phyloP scores from a whole-genome alignment of 495 filamentous ascomycete genomes.

The Alectoria sarmentosa region DNA sequence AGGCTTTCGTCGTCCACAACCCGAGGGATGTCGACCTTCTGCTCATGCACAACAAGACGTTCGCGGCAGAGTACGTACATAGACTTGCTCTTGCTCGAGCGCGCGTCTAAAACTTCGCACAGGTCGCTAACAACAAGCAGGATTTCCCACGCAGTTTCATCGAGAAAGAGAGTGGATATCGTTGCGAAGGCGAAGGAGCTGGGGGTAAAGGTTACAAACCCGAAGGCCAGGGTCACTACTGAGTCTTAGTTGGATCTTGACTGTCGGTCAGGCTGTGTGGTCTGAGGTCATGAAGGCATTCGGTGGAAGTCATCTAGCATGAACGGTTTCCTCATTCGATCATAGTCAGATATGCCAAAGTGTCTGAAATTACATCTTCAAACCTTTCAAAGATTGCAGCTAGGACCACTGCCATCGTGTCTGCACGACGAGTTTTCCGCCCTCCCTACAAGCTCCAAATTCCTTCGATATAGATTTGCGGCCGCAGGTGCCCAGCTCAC shows the following conservation, averaged over 20 bases:
- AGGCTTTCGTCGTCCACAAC: slow-evolving; percentile 99
- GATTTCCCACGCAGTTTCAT: slow-evolving; percentile 95
- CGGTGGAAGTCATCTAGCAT: too few species aligned
- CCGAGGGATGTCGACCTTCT: slow-evolving; percentile 90
- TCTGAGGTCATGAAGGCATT: neutral
- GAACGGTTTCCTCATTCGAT: neutral
- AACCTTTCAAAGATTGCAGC: too few species aligned
- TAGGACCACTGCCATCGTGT: too few species aligned
- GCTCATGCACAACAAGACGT: slow-evolving; percentile 99
- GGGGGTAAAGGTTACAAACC: slow-evolving; percentile 97
- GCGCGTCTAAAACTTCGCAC: neutral
- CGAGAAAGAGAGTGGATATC: slow-evolving; percentile 96
- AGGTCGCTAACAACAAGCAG: slow-evolving; percentile 39
- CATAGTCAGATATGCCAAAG: neutral
- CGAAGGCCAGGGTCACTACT: slow-evolving; percentile 95
- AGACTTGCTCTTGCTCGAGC: neutral
- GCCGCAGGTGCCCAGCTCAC: too few species aligned
- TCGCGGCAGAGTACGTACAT: slow-evolving; percentile 85
- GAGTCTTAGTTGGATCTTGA: slow-evolving; percentile 58
- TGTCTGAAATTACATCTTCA: too few species aligned
- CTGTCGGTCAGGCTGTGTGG: neutral
- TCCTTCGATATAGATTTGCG: neutral
- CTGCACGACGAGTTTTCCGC: too few species aligned
- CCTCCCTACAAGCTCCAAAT: neutral
- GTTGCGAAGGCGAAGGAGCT: slow-evolving; percentile 92